Conservation (phyloP, 345 rosid genomes). For the Bretschneidera sinensis region DNA sequence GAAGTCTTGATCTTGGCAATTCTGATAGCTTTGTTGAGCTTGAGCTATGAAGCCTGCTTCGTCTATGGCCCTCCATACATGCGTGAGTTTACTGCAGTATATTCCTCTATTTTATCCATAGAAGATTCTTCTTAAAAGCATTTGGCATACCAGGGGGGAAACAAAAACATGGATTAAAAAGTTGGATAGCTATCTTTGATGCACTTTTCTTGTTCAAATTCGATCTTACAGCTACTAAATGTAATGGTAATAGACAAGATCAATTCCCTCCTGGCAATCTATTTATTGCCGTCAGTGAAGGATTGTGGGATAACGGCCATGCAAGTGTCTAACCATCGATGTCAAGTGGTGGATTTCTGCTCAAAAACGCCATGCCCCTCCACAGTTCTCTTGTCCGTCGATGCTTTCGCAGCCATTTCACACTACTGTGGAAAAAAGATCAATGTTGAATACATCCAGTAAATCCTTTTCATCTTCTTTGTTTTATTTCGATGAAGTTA, state of each 20-base stretch:
- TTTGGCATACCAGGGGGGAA: too few relatives aligned
- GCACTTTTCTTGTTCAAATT: background rate
- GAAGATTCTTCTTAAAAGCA: too few relatives aligned
- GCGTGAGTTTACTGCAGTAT: slow-evolving; percentile 3
- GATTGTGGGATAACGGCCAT: slow-evolving; percentile 32
- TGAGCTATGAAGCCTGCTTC: slow-evolving; percentile 5
- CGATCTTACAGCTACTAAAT: slow-evolving; percentile 19
- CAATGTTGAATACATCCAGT: slow-evolving; percentile 36
- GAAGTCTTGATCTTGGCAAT: slow-evolving; percentile 3
- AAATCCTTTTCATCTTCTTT: background rate
- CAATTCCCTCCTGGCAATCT: slow-evolving; percentile 25
- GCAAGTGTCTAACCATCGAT: slow-evolving; percentile 18
- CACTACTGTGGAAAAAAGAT: slow-evolving; percentile 17
- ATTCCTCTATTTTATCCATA: background rate
- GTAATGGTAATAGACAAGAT: slow-evolving; percentile 22
- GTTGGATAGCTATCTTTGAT: background rate
- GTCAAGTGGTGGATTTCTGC: slow-evolving; percentile 38
- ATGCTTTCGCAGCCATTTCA: slow-evolving; percentile 26
- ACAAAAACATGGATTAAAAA: too few relatives aligned
- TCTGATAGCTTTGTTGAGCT: slow-evolving; percentile 14
- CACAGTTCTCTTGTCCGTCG: slow-evolving; percentile 20
- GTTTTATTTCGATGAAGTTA: too few relatives aligned
- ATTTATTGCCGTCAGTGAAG: slow-evolving; percentile 28
- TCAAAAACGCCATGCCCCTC: slow-evolving; percentile 26
- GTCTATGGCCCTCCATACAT: slow-evolving; percentile 25